A percentile compares a stretch with the other conserved stretches of the same genome.
Conservation (phyloP, 163 green algal species). For the Trebouxiophyceae sp. region DNA sequence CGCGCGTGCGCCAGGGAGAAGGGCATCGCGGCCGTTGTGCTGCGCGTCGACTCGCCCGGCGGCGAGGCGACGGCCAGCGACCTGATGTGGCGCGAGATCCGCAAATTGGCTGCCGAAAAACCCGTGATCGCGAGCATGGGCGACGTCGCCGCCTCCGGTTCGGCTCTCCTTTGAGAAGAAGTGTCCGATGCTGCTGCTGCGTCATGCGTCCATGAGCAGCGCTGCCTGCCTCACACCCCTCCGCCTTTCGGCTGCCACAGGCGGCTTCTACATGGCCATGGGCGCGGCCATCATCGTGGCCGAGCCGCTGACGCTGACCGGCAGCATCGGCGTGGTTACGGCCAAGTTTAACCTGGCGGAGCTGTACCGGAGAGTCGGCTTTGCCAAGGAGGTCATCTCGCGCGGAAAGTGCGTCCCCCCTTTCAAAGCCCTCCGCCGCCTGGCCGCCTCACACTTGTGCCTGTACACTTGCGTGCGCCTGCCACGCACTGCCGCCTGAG, state of each 20-base stretch:
- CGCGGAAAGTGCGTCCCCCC: slow-evolving; percentile 28
- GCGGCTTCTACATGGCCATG: slow-evolving; percentile 90
- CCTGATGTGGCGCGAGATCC: slow-evolving; percentile 56
- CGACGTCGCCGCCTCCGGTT: slow-evolving; percentile 86
- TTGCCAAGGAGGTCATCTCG: slow-evolving; percentile 49
- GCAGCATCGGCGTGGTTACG: slow-evolving; percentile 68
- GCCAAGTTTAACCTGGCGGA: slow-evolving; percentile 83
- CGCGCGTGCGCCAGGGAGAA: slow-evolving; percentile 60
- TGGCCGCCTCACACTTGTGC: not conserved
- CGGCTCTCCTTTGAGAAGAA: too few relatives aligned
- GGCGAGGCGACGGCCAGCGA: slow-evolving; percentile 87
- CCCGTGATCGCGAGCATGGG: slow-evolving; percentile 90
- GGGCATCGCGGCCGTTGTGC: slow-evolving; percentile 62
- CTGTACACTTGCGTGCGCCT: not conserved
- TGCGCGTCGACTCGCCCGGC: slow-evolving; percentile 84
- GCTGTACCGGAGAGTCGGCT: slow-evolving; percentile 80
- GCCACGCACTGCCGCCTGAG: not conserved
- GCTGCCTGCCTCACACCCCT: not conserved
- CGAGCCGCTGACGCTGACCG: slow-evolving; percentile 84
- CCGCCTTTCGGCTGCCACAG: not conserved
- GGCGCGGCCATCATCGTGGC: slow-evolving; percentile 67
- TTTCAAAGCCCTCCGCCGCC: not conserved
- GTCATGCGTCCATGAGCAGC: too few relatives aligned
- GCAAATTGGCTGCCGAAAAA: slow-evolving; percentile 67
- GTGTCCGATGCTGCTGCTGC: too few relatives aligned